Evolutionary conservation across 169 alveolate genomes (phyloP).

Genomic region (Cytauxzoon felis): DNA sequence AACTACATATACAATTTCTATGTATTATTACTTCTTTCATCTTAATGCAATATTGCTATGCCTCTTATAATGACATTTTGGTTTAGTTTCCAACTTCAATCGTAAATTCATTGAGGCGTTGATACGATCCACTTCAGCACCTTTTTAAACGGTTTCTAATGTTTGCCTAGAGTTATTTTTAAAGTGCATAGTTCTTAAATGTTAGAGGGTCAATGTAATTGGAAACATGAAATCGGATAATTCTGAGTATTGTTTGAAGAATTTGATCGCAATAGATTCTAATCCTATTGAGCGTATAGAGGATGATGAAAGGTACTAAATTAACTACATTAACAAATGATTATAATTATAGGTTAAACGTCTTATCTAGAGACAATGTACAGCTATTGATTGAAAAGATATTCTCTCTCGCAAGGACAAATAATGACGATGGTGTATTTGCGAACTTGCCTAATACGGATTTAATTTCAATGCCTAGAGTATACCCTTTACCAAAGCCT

Average conservation of each 20-base stretch:
- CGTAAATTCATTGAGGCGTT: too few relatives aligned
- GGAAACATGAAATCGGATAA: slow-evolving; percentile 62
- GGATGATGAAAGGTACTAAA: slow-evolving; percentile 11
- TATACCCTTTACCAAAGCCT: slow-evolving; percentile 64
- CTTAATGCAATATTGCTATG: too few relatives aligned
- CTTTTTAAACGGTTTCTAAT: too few relatives aligned
- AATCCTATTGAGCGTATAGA: slow-evolving; percentile 26
- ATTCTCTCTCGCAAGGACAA: slow-evolving; percentile 21
- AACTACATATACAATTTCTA: too few relatives aligned
- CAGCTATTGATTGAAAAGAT: slow-evolving; percentile 51
- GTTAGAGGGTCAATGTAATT: too few relatives aligned
- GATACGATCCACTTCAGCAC: too few relatives aligned
- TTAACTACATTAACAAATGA: neutral
- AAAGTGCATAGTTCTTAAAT: too few relatives aligned
- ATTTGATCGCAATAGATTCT: slow-evolving; percentile 55
- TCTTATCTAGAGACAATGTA: slow-evolving; percentile 28
- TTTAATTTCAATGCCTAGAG: slow-evolving; percentile 54
- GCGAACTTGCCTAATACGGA: slow-evolving; percentile 42
- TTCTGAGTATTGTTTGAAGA: slow-evolving; percentile 54
- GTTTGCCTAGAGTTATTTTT: too few relatives aligned
- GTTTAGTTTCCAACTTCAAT: too few relatives aligned
- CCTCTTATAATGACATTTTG: too few relatives aligned
- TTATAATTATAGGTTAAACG: slow-evolving; percentile 4
- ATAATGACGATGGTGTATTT: slow-evolving; percentile 58
- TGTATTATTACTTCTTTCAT: too few relatives aligned